Conservation (phyloP, 192 early-diverging fungal genomes). For the Jimgerdemannia lactiflua region DNA sequence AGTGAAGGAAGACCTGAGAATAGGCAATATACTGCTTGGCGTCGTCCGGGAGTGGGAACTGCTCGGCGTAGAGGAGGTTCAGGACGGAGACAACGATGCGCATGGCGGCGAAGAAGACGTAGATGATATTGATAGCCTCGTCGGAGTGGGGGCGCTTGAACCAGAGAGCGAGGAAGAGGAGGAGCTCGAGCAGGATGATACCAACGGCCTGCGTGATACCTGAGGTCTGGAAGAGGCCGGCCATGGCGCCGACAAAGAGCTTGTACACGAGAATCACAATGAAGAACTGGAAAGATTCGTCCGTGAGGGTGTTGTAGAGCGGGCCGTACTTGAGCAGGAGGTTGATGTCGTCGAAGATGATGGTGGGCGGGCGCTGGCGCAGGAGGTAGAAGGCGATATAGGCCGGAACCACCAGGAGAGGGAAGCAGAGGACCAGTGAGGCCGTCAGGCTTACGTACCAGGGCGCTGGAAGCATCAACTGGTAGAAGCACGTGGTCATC, state of each 20-base stretch:
- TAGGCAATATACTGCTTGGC: conserved; percentile 40
- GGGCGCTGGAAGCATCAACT: conserved; percentile 36
- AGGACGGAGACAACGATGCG: conserved; percentile 32
- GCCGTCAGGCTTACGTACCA: conserved; percentile 27
- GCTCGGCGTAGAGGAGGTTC: conserved; percentile 33
- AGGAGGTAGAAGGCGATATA: conserved; percentile 36
- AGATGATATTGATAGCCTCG: conserved; percentile 31
- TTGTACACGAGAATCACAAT: conserved; percentile 27
- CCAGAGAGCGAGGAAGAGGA: conserved; percentile 33
- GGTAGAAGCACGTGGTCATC: conserved; percentile 40
- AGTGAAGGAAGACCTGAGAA: conserved; percentile 38
- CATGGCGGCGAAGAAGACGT: conserved; percentile 26
- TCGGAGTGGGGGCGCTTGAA: conserved; percentile 40
- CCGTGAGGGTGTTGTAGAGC: conserved; percentile 43
- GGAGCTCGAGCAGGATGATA: conserved; percentile 31
- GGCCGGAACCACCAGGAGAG: conserved; percentile 22
- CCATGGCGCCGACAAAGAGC: conserved; percentile 31
- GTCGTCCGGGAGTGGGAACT: conserved; percentile 5
- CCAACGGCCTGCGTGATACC: conserved; percentile 43
- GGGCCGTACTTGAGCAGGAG: conserved; percentile 40
- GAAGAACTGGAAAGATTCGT: conserved; percentile 37
- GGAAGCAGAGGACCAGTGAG: conserved; percentile 29
- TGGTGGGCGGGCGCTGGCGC: conserved; percentile 21
- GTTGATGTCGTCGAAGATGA: conserved; percentile 34
- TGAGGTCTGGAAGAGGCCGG: conserved; percentile 37